Percentiles rank a stretch among this genome's conserved stretches.
Evolutionary conservation across 2,329 filamentous ascomycete genomes (phyloP).

Genomic region (Nigrospora osmanthi): DNA sequence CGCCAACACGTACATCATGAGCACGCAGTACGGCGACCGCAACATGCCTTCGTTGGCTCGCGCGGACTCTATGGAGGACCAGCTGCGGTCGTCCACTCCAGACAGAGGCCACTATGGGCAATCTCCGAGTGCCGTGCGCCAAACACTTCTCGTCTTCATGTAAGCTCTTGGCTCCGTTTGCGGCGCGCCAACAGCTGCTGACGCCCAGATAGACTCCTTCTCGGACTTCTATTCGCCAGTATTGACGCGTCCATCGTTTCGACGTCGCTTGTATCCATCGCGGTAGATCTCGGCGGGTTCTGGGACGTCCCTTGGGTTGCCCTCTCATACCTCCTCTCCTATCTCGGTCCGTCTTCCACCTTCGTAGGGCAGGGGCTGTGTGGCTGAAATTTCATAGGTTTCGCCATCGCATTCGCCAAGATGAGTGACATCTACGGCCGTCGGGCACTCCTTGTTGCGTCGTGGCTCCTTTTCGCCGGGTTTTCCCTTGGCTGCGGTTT

Average conservation of each 20-base stretch:
- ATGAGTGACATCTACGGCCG: slow-evolving; percentile 53
- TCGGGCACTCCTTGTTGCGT: slow-evolving; percentile 37
- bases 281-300: slow-evolving; percentile 41
- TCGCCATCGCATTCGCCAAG: slow-evolving; percentile 50
- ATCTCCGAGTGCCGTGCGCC: slow-evolving; percentile 14
- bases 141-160: slow-evolving; percentile 27
- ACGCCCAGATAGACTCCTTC: slow-evolving; percentile 31
- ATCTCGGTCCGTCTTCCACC: slow-evolving; percentile 34
- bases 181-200: slow-evolving; percentile 21
- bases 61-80: slow-evolving; percentile 2
- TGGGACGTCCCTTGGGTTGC: slow-evolving; percentile 47
- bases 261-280: slow-evolving; percentile 49
- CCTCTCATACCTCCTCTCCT: slow-evolving; percentile 47
- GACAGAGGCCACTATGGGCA: background rate
- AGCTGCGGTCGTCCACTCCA: background rate
- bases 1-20: background rate
- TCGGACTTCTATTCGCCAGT: slow-evolving; percentile 48
- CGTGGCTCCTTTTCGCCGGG: slow-evolving; percentile 46
- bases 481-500: slow-evolving; percentile 48
- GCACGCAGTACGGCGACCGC: background rate
- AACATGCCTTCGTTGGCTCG: background rate
- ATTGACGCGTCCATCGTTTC: slow-evolving; percentile 52
- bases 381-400: slow-evolving; percentile 26
- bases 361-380: too few species aligned
- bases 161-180: slow-evolving; percentile 11